Evolutionary conservation across 1,284 basidiomycete genomes (phyloP).

Genomic region (Naganishia cerealis): DNA sequence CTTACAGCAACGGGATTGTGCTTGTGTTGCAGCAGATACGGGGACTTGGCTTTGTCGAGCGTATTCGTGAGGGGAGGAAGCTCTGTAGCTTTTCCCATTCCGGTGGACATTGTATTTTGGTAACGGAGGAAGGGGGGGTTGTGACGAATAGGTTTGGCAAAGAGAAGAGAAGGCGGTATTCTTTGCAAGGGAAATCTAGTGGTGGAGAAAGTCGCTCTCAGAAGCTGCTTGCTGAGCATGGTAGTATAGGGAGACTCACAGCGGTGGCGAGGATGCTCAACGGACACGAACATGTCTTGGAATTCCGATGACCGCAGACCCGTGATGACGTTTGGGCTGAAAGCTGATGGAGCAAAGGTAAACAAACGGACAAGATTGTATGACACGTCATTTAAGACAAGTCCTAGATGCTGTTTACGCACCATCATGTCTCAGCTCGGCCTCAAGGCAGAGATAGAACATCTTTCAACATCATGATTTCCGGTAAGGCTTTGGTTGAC

Average conservation of each 20-base stretch:
- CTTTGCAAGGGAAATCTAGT: not conserved
- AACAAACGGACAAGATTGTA: not conserved
- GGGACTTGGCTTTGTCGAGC: constrained; percentile 54
- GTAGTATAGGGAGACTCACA: not conserved
- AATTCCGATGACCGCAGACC: not conserved
- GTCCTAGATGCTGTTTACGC: constrained; percentile 2
- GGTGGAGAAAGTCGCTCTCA: not conserved
- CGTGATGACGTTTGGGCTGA: constrained; percentile 19
- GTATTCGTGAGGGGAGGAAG: constrained; percentile 44
- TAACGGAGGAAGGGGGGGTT: not conserved
- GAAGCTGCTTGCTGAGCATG: constrained; percentile 11
- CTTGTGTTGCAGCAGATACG: constrained; percentile 57
- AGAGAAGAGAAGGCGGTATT: not conserved
- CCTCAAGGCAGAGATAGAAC: constrained; percentile 1
- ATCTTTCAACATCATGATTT: constrained; percentile 7
- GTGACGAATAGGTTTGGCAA: not conserved
- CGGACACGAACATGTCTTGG: not conserved
- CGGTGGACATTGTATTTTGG: constrained; percentile 19
- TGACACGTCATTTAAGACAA: not conserved
- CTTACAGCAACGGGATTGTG: constrained; percentile 54
- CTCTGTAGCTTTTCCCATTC: constrained; percentile 13
- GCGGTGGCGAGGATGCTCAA: not conserved
- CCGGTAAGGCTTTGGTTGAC: not conserved
- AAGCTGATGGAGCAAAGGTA: not conserved
- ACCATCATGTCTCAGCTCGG: constrained; percentile 16